Percentiles rank a stretch among this genome's conserved stretches.
These are phyloP conservation scores for Nakataea oryzae DNA, from an alignment of 2,329 filamentous ascomycete species.

Conservation along the genomic window DNA sequence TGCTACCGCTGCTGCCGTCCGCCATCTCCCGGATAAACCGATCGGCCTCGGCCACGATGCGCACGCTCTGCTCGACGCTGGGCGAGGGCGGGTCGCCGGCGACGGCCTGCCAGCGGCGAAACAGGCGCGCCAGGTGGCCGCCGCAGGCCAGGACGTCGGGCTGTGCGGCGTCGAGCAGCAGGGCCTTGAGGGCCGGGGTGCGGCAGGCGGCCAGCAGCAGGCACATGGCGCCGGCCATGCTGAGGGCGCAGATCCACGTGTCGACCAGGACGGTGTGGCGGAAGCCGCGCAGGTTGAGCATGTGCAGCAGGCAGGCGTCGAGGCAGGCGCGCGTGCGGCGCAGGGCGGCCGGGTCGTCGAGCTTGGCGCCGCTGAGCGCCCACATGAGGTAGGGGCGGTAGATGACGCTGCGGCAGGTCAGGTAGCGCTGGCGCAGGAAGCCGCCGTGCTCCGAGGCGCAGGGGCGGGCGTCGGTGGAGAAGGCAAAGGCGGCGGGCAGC, in stretches of 20 bases:
- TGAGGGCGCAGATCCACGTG: constrained; percentile 43
- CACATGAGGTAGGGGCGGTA: constrained; percentile 41
- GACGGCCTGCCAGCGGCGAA: constrained; percentile 29
- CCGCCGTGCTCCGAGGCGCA: constrained; percentile 29
- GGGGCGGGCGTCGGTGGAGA: constrained; percentile 20
- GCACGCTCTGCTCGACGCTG: constrained; percentile 33
- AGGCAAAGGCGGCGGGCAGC: constrained; percentile 29
- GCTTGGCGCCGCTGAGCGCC: constrained; percentile 28
- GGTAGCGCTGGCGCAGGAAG: constrained; percentile 37
- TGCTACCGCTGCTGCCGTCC: too few species aligned
- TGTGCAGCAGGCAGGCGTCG: constrained; percentile 36
- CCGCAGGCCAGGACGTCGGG: constrained; percentile 27
- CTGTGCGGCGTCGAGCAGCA: constrained; percentile 17
- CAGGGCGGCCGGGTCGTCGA: constrained; percentile 16
- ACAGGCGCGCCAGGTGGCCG: constrained; percentile 25
- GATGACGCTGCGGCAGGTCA: constrained; percentile 41
- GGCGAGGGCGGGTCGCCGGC: constrained; percentile 28
- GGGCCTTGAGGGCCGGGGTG: constrained; percentile 22
- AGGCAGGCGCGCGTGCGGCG: constrained; percentile 32
- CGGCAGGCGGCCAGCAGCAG: constrained; percentile 33
- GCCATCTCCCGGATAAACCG: constrained; percentile 25
- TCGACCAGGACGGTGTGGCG: constrained; percentile 40
- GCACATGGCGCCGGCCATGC: constrained; percentile 39
- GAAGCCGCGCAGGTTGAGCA: constrained; percentile 34
- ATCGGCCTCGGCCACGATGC: constrained; percentile 32